A percentile compares a stretch with the other conserved stretches of the same genome.
Evolutionary conservation across 1,284 basidiomycete species (phyloP).

Genomic region (Schizophyllum commune): DNA sequence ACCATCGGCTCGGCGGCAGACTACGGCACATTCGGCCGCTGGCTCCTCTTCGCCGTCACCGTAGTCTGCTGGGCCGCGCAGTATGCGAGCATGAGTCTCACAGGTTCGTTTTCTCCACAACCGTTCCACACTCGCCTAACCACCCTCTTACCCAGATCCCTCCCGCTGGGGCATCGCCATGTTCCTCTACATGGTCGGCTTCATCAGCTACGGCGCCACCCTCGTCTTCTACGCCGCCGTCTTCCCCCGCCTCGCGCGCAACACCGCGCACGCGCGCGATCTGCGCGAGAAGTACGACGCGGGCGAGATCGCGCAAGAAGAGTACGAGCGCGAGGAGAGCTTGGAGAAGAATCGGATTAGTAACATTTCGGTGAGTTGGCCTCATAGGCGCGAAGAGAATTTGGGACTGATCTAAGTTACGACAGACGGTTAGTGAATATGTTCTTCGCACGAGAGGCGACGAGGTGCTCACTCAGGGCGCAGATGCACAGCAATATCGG

Average conservation of each 20-base stretch:
- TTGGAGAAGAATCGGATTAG: constrained; percentile 80
- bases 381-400: no score
- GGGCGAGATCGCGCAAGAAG: constrained; percentile 50
- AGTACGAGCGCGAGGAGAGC: constrained; percentile 70
- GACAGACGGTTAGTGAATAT: constrained; percentile 14
- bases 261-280: constrained; percentile 58
- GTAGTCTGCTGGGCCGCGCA: constrained; percentile 73
- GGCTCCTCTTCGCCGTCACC: constrained; percentile 65
- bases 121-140: not conserved
- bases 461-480: not conserved
- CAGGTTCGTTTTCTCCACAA: constrained; percentile 30
- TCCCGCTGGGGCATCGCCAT: constrained; percentile 68
- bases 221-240: constrained; percentile 76
- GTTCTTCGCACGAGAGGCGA: not conserved
- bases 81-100: constrained; percentile 67
- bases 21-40: constrained; percentile 73
- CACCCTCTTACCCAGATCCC: constrained; percentile 32
- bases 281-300: constrained; percentile 51
- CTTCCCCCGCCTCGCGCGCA: constrained; percentile 76
- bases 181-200: constrained; percentile 73
- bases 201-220: constrained; percentile 68
- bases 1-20: constrained; percentile 76
- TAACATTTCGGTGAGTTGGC: constrained; percentile 54
- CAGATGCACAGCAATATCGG: constrained; percentile 74
- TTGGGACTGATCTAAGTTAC: no score